phyloP scores from a whole-genome alignment of 2,329 filamentous ascomycete species.

The Phyllosticta paracitricarpa region DNA sequence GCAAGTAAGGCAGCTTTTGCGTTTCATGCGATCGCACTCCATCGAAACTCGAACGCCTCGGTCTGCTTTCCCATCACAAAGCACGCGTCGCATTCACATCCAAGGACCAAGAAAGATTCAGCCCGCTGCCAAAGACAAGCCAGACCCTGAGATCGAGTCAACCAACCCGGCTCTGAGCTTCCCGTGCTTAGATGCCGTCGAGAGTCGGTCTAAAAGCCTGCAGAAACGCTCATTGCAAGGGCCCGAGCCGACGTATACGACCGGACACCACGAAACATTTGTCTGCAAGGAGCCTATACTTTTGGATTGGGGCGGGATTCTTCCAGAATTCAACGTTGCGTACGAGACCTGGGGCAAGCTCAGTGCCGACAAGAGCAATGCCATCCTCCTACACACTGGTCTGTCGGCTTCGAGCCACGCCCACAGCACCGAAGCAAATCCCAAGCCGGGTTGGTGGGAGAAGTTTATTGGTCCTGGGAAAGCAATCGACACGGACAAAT shows the following conservation, averaged over 20 bases:
- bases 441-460: conserved; percentile 96
- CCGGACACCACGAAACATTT: conserved; percentile 71
- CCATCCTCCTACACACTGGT: conserved; percentile 84
- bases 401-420: conserved; percentile 96
- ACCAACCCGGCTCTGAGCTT: conserved; percentile 32
- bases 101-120: conserved; percentile 1
- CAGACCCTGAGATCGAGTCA: conserved; percentile 19
- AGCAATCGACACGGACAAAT: conserved; percentile 81
- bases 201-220: conserved; percentile 53
- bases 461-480: conserved; percentile 87
- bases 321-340: conserved; percentile 80
- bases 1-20: conserved; percentile 5
- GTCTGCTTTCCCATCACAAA: not conserved
- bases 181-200: conserved; percentile 32
- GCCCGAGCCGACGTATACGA: conserved; percentile 89
- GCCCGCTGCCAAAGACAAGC: conserved; percentile 1
- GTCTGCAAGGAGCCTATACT: conserved; percentile 64
- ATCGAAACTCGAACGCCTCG: not conserved
- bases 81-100: conserved; percentile 3
- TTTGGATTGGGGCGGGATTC: conserved; percentile 89
- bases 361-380: conserved; percentile 74
- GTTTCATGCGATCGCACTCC: conserved; percentile 2
- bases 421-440: conserved; percentile 77
- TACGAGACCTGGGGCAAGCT: conserved; percentile 87
- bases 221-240: conserved; percentile 58